Base-by-base conservation (phyloP, 2,329 filamentous ascomycete genomes). In the Aspergillus sergii region DNA sequence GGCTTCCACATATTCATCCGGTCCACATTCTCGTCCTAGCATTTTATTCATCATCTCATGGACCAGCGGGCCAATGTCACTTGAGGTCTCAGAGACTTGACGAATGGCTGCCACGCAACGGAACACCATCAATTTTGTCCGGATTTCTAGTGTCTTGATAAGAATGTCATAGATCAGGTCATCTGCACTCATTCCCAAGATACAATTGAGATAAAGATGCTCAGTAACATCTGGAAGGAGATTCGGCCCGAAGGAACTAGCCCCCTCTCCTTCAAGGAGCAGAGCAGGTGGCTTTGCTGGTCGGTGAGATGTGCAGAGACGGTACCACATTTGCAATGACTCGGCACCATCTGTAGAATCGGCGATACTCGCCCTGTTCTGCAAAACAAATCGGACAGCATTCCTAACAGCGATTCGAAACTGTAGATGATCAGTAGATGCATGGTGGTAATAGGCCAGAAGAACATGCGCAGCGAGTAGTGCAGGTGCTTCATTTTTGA, bases 91-190 rank as follows among this genome's bases (percentile, higher is more conserved):
- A 0, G 63, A 58, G 11, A 57, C 58, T 34, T 39, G 56, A 14
- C 11, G 62, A 6, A 1, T 59, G 1, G 48, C 34, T 4, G 69
- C 63, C 12, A 65, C 61, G 21, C 61, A 63, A 23, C 64, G 67
- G 32, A 67, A 69, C 9, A 69, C 59, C 12, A 67, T 54, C 11
- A 66, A 26, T 34, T 64, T 61, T 4, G 58, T 63, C 21, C 68
- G 58, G 19, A 71, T 65, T 36, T 70, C 69, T 21, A 69, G 60
- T 3, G 66, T 64, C 45, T 67, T 69, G 58, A 70, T 64, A 11
- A 71, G 54, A 10, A 71, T 69, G 43, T 71, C 69, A 32, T 71
- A 66, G 8, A 71, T 67, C 4, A 71, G 57, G 26, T 71, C 68
- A 58, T 70, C 67, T 30, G 43, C 11, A 30, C 50, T 61, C 64